Evolutionary conservation across 1,284 basidiomycete species (phyloP).

Genomic region (Leccinum angustisporum): DNA sequence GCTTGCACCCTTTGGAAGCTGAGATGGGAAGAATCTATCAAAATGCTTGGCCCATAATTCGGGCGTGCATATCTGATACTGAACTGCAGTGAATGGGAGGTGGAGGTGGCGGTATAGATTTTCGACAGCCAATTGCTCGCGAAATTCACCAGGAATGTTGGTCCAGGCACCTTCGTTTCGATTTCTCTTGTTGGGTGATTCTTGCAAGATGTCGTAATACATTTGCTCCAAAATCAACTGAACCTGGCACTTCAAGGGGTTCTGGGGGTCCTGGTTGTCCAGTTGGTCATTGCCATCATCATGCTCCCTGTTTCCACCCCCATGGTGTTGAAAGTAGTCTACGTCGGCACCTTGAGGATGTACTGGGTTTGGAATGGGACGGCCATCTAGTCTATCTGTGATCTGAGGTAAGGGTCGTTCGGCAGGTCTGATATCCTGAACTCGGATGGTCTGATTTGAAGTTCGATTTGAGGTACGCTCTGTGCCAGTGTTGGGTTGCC

Average conservation of each 20-base stretch:
- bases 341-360: neutral
- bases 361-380: neutral
- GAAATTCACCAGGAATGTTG: neutral
- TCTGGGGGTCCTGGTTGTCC: neutral
- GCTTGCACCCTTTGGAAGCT: neutral
- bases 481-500: neutral
- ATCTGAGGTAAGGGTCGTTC: neutral
- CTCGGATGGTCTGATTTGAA: neutral
- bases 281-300: neutral
- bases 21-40: neutral
- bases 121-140: neutral
- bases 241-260: neutral
- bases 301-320: neutral
- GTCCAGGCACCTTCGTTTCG: neutral
- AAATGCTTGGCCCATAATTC: neutral
- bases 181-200: neutral
- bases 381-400: neutral
- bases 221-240: neutral
- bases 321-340: neutral
- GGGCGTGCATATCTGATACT: neutral
- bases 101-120: neutral
- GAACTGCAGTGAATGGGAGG: neutral
- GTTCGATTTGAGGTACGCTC: neutral
- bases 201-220: neutral
- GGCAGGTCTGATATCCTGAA: neutral